These are phyloP conservation scores for Fusarium chaquense DNA, from an alignment of 2,329 filamentous ascomycete species.

Conservation along the genomic window DNA sequence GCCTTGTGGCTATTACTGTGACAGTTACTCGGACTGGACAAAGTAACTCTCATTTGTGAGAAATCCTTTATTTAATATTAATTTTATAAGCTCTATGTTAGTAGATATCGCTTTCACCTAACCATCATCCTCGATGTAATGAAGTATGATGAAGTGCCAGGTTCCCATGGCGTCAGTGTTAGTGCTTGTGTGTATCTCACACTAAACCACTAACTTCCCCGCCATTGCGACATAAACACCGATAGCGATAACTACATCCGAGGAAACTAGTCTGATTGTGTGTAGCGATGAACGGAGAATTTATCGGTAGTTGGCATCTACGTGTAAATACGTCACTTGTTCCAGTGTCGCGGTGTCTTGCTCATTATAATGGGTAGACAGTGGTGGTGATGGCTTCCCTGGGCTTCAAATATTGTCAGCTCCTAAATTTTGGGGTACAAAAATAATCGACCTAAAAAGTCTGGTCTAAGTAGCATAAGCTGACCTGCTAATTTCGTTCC, in stretches of 20 bases:
- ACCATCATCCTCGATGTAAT: neutral
- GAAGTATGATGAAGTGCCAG: constrained; percentile 29
- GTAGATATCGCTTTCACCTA: neutral
- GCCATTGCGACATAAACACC: neutral
- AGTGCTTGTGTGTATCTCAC: neutral
- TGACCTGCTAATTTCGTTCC: no score
- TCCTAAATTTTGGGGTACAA: no score
- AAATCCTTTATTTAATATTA: neutral
- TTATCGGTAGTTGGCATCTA: neutral
- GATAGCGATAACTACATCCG: neutral
- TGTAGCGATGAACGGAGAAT: neutral
- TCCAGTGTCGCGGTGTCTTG: no score
- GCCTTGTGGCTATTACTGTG: neutral
- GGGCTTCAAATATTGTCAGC: no score
- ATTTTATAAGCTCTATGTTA: no score
- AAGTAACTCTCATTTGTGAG: neutral
- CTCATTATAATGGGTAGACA: accelerated
- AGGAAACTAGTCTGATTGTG: constrained; percentile 1
- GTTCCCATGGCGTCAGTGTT: constrained; percentile 43
- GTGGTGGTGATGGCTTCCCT: neutral
- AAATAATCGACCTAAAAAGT: no score
- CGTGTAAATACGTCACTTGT: neutral
- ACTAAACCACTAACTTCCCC: constrained; percentile 34
- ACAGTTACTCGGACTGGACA: neutral
- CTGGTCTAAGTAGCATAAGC: no score